Conservation (phyloP, 192 early-diverging fungal species). For the Coemansia erecta region DNA sequence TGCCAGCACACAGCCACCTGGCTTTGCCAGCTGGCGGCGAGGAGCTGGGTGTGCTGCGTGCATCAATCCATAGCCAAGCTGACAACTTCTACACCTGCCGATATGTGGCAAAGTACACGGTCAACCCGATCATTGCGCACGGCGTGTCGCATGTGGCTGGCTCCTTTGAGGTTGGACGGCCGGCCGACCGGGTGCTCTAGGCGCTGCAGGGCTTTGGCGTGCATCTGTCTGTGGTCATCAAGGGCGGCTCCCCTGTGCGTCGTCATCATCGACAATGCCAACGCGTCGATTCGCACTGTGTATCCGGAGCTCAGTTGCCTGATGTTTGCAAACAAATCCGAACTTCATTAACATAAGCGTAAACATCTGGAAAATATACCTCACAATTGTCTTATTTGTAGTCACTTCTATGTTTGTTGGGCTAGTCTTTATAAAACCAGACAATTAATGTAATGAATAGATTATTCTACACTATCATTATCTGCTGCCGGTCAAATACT, state of each 20-base stretch:
- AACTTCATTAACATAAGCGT: too few species aligned
- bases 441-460: too few species aligned
- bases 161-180: constrained; percentile 88
- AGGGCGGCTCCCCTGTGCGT: constrained; percentile 86
- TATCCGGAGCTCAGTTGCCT: constrained; percentile 83
- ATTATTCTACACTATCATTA: too few species aligned
- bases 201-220: constrained; percentile 82
- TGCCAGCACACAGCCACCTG: constrained; percentile 68
- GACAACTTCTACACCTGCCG: constrained; percentile 89
- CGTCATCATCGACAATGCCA: constrained; percentile 88
- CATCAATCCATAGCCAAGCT: constrained; percentile 51
- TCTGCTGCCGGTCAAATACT: too few species aligned
- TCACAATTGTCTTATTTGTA: too few species aligned
- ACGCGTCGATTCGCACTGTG: constrained; percentile 92
- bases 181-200: constrained; percentile 90
- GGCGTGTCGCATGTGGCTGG: constrained; percentile 86
- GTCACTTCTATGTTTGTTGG: too few species aligned
- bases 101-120: constrained; percentile 96
- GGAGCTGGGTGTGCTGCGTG: constrained; percentile 23
- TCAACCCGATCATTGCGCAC: constrained; percentile 91
- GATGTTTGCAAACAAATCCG: too few species aligned
- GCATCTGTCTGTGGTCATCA: constrained; percentile 84
- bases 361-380: too few species aligned
- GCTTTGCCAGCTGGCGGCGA: constrained; percentile 15
- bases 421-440: too few species aligned